Base-by-base conservation (phyloP, 345 rosid genomes). In the Carallia brachiata region DNA sequence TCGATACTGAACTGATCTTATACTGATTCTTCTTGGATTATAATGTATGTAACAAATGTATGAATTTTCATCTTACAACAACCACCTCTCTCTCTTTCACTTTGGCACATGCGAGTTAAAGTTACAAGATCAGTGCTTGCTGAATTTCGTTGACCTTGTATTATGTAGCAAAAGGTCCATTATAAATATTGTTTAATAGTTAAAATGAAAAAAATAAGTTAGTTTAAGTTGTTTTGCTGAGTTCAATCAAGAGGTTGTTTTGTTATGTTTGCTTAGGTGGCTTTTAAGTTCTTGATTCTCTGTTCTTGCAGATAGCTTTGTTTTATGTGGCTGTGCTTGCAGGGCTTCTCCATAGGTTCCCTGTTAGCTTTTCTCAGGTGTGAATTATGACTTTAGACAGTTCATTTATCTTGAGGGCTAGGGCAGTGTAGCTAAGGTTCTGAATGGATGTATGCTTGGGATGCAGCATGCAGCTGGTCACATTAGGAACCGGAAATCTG, bases 291-390 rank as follows among this genome's bases (percentile, higher is more conserved):
- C 7, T 69, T n/a, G 23, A 40, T 34, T 27, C 16, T 28, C 37
- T 64, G 58, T 47, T n/a, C 54, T 28, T 60, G 84, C 90, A 92
- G 99, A 84, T 95, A 72, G 89, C 88, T 67, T 63, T 90, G 70
- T 88, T 94, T 79, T 87, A 91, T 57, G 84, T 85, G 31, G 97
- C 92, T 44, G 89, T 85, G 61, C 96, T 95, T 78, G 90, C 85
- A 4, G 93, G 90, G 76, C 89, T 91, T 79, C 85, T 95, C 67
- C 88, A 87, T 60, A 83, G 86, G 17, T 84, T 89, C 75, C 97
- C 99, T 71, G 73, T 85, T 50, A 89, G 83, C 79, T 91, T 91
- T 84, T 85, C 97, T 62, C 85, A 83, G 97, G 98, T 93, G 47
- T 19, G 73, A 15, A 68, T 59, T 48, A 16, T 16, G 32, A 50